Percentiles rank a stretch among this genome's conserved stretches.
Conservation (phyloP, 345 rosid species). For the Hibiscus tridactylites region DNA sequence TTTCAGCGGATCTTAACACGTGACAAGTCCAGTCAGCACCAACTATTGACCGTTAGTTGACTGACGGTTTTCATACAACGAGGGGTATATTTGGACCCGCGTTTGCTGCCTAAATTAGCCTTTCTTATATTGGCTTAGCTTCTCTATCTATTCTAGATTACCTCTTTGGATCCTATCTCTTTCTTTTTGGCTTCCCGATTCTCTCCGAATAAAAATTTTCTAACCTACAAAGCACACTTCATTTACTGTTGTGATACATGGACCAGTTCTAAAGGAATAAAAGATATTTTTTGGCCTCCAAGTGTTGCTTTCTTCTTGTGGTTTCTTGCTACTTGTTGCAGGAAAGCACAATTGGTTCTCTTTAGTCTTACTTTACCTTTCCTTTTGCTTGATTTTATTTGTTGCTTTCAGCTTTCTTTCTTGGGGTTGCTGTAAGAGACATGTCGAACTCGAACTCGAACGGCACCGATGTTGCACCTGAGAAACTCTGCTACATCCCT, state of each 20-base stretch:
- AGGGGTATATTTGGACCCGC: too few relatives aligned
- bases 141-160: too few relatives aligned
- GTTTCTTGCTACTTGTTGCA: slow-evolving; percentile 18
- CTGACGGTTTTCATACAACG: too few relatives aligned
- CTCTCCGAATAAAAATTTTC: too few relatives aligned
- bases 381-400: slow-evolving; percentile 6
- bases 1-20: too few relatives aligned
- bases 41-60: too few relatives aligned
- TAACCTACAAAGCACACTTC: slow-evolving; percentile 8
- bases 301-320: slow-evolving; percentile 18
- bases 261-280: slow-evolving; percentile 19
- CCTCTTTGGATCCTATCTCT: too few relatives aligned
- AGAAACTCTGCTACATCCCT: slow-evolving; percentile 97
- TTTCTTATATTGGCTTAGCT: too few relatives aligned
- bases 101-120: too few relatives aligned
- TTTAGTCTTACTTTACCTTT: slow-evolving; percentile 15
- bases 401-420: slow-evolving; percentile 1
- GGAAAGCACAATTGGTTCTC: background rate
- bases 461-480: slow-evolving; percentile 30
- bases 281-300: background rate
- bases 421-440: slow-evolving; percentile 10
- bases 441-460: slow-evolving; percentile 32
- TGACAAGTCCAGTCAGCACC: too few relatives aligned
- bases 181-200: too few relatives aligned
- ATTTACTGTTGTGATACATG: slow-evolving; percentile 27